These are phyloP conservation scores for Scedosporium dehoogii DNA, from an alignment of 2,329 filamentous ascomycete species.

Conservation along the genomic window DNA sequence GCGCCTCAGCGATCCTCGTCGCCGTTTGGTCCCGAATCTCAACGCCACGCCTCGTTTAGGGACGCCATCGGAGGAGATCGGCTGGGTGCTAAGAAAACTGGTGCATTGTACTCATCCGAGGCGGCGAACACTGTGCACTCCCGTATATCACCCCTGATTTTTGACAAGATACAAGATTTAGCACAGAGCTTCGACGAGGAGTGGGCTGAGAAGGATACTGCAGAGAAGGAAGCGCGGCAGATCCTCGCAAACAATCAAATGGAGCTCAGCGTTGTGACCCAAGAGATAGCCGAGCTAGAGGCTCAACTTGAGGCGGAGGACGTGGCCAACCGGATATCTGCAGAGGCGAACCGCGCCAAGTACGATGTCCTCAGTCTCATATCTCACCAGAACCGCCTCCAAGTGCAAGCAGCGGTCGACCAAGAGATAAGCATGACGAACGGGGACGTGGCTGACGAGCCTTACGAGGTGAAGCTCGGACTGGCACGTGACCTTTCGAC, in stretches of 20 bases:
- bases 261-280: conserved; percentile 52
- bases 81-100: conserved; percentile 24
- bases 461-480: conserved; percentile 43
- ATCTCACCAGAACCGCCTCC: conserved; percentile 41
- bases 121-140: conserved; percentile 61
- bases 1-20: conserved; percentile 67
- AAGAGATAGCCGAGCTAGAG: conserved; percentile 50
- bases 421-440: conserved; percentile 39
- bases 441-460: conserved; percentile 32
- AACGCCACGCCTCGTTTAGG: conserved; percentile 42
- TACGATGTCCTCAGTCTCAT: conserved; percentile 39
- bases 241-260: conserved; percentile 57
- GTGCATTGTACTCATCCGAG: conserved; percentile 43
- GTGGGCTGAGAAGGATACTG: conserved; percentile 61
- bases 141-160: conserved; percentile 57
- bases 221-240: conserved; percentile 56
- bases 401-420: conserved; percentile 42
- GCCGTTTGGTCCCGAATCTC: conserved; percentile 54
- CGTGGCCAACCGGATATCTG: conserved; percentile 35
- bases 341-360: conserved; percentile 40
- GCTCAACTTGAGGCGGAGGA: conserved; percentile 45
- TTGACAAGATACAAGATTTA: conserved; percentile 63
- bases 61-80: conserved; percentile 24
- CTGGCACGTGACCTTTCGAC: conserved; percentile 48
- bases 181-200: conserved; percentile 65